phyloP scores from a whole-genome alignment of 2,329 filamentous ascomycete genomes.

The Cryoendolithus antarcticus region DNA sequence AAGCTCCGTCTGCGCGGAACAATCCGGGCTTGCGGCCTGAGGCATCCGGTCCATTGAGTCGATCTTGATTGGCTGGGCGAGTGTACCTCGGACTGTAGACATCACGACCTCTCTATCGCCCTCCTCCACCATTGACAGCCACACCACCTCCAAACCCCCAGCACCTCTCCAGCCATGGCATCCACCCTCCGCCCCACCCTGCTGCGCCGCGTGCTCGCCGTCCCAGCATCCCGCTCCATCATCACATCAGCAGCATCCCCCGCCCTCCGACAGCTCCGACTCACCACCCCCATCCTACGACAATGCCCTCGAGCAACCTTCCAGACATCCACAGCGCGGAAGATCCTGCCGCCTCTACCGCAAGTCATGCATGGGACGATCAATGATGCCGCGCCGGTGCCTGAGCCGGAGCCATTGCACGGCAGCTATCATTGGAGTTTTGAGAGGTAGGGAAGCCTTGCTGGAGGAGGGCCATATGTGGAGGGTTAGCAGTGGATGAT shows the following conservation, averaged over 20 bases:
- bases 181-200: conserved; percentile 39
- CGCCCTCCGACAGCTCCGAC: conserved; percentile 20
- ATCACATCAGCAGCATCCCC: conserved; percentile 20
- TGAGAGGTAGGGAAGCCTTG: too few species aligned
- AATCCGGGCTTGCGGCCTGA: too few species aligned
- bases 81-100: too few species aligned
- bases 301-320: conserved; percentile 55
- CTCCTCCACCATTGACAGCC: too few species aligned
- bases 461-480: too few species aligned
- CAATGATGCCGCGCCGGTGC: conserved; percentile 75
- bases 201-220: conserved; percentile 34
- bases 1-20: too few species aligned
- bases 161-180: conserved; percentile 35
- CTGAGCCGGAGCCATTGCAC: conserved; percentile 60
- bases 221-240: conserved; percentile 27
- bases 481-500: too few species aligned
- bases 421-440: conserved; percentile 99
- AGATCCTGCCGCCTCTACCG: conserved; percentile 70
- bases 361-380: conserved; percentile 44
- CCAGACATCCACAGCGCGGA: conserved; percentile 66
- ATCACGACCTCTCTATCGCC: too few species aligned
- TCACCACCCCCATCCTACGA: conserved; percentile 26
- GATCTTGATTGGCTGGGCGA: too few species aligned
- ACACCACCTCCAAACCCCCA: too few species aligned
- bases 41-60: too few species aligned